Base-by-base conservation (phyloP, 2,329 filamentous ascomycete genomes). In the Didymella glomerata region DNA sequence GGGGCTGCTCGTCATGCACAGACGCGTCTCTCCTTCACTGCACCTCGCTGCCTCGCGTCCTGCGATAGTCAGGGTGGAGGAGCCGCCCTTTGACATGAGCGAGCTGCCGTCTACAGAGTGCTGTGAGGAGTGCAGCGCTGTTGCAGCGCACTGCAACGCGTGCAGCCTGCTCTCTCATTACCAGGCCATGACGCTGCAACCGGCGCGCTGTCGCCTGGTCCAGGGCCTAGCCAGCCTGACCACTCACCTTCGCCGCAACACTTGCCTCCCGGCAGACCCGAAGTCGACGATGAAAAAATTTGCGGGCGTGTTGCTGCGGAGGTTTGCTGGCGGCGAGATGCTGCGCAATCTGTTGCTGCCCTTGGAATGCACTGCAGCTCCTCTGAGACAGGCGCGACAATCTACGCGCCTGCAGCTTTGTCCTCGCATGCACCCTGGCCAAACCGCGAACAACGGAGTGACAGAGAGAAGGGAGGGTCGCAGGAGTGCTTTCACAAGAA, bases 171-270 rank as follows among this genome's bases (percentile, higher is more conserved):
- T 36, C 36, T 48, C 52, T 48, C 52, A 54, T 55, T 58, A 57
- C 62, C 51, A 62, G 30, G 34, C 52, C 48, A 71, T 71, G 68
- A 69, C 67, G 68, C 63, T 64, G 65, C 67, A 61, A 55, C 51
- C 57, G 38, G 51, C 51, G 51, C 51, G 42, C 41, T 54, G 28
- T 65, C 58, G 42, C 58, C 62, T 59, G 48, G 48, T 47, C 46
- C 36, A 41, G 63, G 60, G 64, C 63, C 60, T 50, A 62, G 64
- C 53, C 48, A 57, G 14, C 14, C 52, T 36, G 54, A 60, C 68
- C 67, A 68, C 67, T 69, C 65, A 63, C 57, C 67, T 63, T 61
- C 51, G 55, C 64, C 66, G 62, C 66, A 64, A 61, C 65, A 65
- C 60, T 63, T 63, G 62, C 68, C 65, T 51, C 63, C 51, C 52